phyloP scores from a whole-genome alignment of 1,284 basidiomycete species.

The Fomitopsis betulina region DNA sequence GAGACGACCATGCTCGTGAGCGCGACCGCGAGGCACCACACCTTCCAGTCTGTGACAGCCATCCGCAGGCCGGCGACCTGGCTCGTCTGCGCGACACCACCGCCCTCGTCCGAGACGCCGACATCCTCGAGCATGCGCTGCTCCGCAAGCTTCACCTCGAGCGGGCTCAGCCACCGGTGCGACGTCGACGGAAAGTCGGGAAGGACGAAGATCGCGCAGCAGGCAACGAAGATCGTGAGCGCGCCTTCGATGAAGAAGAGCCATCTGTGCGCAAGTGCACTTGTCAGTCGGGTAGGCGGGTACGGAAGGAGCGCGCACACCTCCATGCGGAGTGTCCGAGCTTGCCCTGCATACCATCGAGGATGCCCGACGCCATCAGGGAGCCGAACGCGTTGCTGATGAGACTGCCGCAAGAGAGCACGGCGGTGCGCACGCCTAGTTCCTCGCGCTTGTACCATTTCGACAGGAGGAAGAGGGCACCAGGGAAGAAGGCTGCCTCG shows the following conservation, averaged over 20 bases:
- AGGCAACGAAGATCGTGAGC: slow-evolving; percentile 59
- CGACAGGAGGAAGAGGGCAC: slow-evolving; percentile 55
- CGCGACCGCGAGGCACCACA: slow-evolving; percentile 64
- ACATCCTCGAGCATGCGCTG: slow-evolving; percentile 73
- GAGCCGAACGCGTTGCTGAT: slow-evolving; percentile 83
- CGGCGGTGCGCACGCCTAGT: slow-evolving; percentile 69
- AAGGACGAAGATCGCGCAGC: slow-evolving; percentile 61
- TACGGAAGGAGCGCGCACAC: not conserved
- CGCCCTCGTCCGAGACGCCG: slow-evolving; percentile 40
- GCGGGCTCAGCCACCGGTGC: slow-evolving; percentile 47
- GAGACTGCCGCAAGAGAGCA: slow-evolving; percentile 70
- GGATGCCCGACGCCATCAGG: slow-evolving; percentile 70
- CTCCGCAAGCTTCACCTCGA: slow-evolving; percentile 63
- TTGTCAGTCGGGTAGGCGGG: not conserved
- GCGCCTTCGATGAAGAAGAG: slow-evolving; percentile 73
- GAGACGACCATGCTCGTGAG: slow-evolving; percentile 47
- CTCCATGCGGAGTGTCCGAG: slow-evolving; percentile 73
- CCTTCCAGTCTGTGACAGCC: slow-evolving; percentile 67
- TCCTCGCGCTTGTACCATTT: slow-evolving; percentile 72
- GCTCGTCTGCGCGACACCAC: slow-evolving; percentile 29
- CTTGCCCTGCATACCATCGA: slow-evolving; percentile 65
- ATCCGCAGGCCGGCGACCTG: slow-evolving; percentile 45
- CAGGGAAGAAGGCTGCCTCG: slow-evolving; percentile 75
- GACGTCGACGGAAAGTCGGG: slow-evolving; percentile 71
- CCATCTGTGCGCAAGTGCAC: slow-evolving; percentile 28